These are phyloP conservation scores for Benincasa hispida DNA, from an alignment of 306 rosid species.

Conservation along the genomic window DNA sequence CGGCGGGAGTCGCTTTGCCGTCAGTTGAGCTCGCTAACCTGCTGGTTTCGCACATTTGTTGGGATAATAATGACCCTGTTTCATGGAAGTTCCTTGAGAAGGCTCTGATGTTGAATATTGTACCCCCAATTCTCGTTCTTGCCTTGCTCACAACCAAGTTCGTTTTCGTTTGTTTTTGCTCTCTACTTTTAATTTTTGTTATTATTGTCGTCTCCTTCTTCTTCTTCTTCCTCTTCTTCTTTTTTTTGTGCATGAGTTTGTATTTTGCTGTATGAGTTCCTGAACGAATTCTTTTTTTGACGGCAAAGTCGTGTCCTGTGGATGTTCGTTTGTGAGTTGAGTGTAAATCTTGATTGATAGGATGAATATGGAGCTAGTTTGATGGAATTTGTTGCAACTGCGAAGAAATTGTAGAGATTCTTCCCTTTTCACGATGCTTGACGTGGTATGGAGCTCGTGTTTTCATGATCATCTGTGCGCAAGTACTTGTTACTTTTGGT, in stretches of 20 bases:
- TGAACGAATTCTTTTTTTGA: not conserved
- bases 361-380: not conserved
- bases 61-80: conserved; percentile 89
- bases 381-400: not conserved
- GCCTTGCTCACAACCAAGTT: conserved; percentile 75
- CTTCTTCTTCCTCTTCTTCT: too few relatives aligned
- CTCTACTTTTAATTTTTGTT: not conserved
- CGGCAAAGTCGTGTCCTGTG: not conserved
- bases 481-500: not conserved
- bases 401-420: not conserved
- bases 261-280: not conserved
- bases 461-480: not conserved
- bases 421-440: not conserved
- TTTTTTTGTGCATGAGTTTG: not conserved
- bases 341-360: not conserved
- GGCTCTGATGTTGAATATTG: conserved; percentile 54
- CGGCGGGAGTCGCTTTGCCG: conserved; percentile 65
- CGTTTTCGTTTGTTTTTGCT: not conserved
- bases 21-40: conserved; percentile 61
- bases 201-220: too few relatives aligned
- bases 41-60: conserved; percentile 71
- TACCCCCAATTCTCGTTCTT: conserved; percentile 74
- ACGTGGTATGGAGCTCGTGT: not conserved
- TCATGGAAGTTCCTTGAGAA: conserved; percentile 89
- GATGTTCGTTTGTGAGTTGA: not conserved